Percentiles rank a stretch among this genome's conserved stretches.
Conservation (phyloP, 257 asterid species). For the Rehmannia glutinosa region DNA sequence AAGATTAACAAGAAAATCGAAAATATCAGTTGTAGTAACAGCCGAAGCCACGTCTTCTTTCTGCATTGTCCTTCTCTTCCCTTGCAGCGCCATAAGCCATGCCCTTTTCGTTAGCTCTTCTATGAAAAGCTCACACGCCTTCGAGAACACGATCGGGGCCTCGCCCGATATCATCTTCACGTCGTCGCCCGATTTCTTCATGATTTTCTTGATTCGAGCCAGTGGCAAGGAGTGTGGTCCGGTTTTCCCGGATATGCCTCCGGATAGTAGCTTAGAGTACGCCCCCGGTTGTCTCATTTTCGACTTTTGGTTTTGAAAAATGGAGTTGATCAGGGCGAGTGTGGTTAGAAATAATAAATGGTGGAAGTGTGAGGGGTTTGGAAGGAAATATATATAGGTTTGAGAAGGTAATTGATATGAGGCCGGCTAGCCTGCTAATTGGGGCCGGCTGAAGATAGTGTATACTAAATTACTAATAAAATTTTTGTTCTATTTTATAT, state of each 20-base stretch:
- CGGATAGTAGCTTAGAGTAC: constrained; percentile 58
- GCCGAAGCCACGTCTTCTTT: constrained; percentile 79
- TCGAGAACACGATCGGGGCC: constrained; percentile 70
- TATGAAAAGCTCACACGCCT: constrained; percentile 75
- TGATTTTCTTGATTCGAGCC: constrained; percentile 64
- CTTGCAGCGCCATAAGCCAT: constrained; percentile 54
- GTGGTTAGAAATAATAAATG: too few relatives aligned
- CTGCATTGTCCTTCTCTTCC: constrained; percentile 63
- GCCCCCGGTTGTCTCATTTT: constrained; percentile 77
- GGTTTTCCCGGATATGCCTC: constrained; percentile 37
- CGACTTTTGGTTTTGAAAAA: too few relatives aligned
- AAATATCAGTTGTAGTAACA: constrained; percentile 57
- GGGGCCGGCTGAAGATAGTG: constrained; percentile 27
- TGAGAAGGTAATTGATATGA: too few relatives aligned
- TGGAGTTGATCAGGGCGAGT: too few relatives aligned
- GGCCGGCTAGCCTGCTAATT: constrained; percentile 26
- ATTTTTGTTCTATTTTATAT: background rate
- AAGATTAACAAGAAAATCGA: constrained; percentile 62
- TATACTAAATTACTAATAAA: background rate
- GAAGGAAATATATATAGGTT: too few relatives aligned
- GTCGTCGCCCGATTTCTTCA: constrained; percentile 73
- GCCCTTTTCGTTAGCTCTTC: constrained; percentile 62
- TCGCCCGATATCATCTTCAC: constrained; percentile 87
- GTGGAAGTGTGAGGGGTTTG: background rate
- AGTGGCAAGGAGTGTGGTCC: constrained; percentile 77